Conservation (phyloP, 345 rosid species). For the Eucalyptus coolabah region DNA sequence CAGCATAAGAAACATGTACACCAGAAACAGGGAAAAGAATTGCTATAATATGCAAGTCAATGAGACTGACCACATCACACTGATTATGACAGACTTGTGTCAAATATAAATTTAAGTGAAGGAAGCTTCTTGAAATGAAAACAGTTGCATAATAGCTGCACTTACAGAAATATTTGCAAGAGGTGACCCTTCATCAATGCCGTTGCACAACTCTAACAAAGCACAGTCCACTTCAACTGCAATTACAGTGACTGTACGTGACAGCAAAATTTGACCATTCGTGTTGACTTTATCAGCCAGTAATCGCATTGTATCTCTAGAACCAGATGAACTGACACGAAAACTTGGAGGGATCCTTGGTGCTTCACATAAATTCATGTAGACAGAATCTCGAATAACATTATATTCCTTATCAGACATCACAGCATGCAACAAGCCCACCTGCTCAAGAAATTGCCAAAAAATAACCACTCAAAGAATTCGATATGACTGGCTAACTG, state of each 20-base stretch:
- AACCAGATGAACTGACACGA: constrained; percentile 65
- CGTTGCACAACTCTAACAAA: constrained; percentile 80
- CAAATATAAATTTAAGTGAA: background rate
- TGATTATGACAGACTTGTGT: background rate
- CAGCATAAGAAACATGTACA: background rate
- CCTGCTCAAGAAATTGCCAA: constrained; percentile 35
- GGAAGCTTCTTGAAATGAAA: background rate
- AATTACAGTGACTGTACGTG: constrained; percentile 72
- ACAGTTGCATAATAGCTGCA: background rate
- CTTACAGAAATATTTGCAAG: constrained; percentile 86
- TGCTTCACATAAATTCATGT: constrained; percentile 67
- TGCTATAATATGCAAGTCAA: background rate
- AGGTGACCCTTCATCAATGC: constrained; percentile 71
- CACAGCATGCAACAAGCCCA: constrained; percentile 74
- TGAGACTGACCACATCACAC: background rate
- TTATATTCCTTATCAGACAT: constrained; percentile 88
- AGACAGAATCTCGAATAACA: constrained; percentile 57
- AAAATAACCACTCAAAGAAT: background rate
- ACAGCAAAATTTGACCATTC: constrained; percentile 77
- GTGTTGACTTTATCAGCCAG: constrained; percentile 89
- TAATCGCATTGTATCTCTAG: constrained; percentile 66
- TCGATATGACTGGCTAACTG: background rate
- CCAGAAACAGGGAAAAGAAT: background rate
- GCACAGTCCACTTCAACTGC: constrained; percentile 88
- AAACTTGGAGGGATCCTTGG: constrained; percentile 90